Percentiles rank a stretch among this genome's conserved stretches.
Conservation (phyloP, 148 eudicot species). For the Tetragonia tetragonoides region DNA sequence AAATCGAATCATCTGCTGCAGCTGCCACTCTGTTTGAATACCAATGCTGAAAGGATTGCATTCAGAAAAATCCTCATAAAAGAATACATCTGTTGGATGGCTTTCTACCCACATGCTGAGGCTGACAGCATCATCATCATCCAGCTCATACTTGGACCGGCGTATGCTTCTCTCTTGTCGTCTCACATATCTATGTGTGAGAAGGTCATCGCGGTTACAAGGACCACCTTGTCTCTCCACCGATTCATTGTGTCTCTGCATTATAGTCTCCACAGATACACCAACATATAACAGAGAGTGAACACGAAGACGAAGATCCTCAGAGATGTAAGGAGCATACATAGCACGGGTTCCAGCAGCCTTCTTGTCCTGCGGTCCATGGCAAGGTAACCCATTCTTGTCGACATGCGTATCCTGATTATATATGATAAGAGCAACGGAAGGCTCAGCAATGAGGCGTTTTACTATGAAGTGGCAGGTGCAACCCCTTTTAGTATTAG, state of each 20-base stretch:
- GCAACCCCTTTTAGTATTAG: conserved; percentile 95
- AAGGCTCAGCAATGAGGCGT: conserved; percentile 82
- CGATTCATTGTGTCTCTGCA: conserved; percentile 90
- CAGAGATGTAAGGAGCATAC: conserved; percentile 94
- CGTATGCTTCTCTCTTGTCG: conserved; percentile 88
- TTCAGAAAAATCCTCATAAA: conserved; percentile 76
- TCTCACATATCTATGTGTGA: conserved; percentile 84
- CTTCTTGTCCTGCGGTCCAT: conserved; percentile 87
- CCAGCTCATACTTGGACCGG: conserved; percentile 66
- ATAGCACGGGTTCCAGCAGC: conserved; percentile 91
- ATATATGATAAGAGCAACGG: conserved; percentile 78
- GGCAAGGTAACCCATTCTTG: conserved; percentile 80
- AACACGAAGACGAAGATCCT: conserved; percentile 87
- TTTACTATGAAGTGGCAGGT: conserved; percentile 92
- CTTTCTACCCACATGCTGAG: conserved; percentile 77
- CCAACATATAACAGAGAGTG: conserved; percentile 79
- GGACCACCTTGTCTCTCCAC: conserved; percentile 96
- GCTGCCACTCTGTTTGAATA: conserved; percentile 94
- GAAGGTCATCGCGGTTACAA: conserved; percentile 83
- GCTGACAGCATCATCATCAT: conserved; percentile 84
- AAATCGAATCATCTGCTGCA: conserved; percentile 93
- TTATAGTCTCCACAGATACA: conserved; percentile 87
- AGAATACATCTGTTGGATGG: conserved; percentile 69
- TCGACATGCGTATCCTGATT: conserved; percentile 89
- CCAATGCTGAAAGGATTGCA: conserved; percentile 70